phyloP scores from a whole-genome alignment of 208 protist species.

The Crithidia brevicula region DNA sequence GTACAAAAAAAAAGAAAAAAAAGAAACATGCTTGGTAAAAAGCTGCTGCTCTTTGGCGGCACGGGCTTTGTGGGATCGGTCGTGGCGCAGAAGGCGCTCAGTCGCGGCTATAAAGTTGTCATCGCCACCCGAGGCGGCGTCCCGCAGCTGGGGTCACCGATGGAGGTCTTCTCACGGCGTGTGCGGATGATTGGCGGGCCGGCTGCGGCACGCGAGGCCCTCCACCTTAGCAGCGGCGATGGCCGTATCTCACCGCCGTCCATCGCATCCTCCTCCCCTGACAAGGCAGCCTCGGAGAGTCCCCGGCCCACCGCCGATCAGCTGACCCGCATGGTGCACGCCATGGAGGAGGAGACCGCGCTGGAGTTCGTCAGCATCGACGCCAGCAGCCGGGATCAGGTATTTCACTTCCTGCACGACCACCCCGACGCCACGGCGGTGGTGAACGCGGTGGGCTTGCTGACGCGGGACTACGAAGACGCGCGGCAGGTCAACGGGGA shows the following conservation, averaged over 20 bases:
- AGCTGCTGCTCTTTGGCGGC: conserved; percentile 87
- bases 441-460: conserved; percentile 67
- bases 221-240: background rate
- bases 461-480: conserved; percentile 70
- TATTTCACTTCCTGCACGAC: conserved; percentile 77
- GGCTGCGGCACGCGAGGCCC: conserved; percentile 37
- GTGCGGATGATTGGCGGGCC: conserved; percentile 47
- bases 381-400: conserved; percentile 58
- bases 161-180: conserved; percentile 40
- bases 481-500: conserved; percentile 76
- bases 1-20: background rate
- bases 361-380: conserved; percentile 84
- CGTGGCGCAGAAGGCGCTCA: conserved; percentile 62
- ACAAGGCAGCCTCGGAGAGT: background rate
- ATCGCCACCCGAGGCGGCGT: conserved; percentile 65
- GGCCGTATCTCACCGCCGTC: background rate
- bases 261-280: conserved; percentile 1
- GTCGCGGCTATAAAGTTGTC: conserved; percentile 68
- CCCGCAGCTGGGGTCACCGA: conserved; percentile 44
- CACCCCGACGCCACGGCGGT: conserved; percentile 77
- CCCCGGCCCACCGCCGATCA: conserved; percentile 21
- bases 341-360: conserved; percentile 25
- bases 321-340: conserved; percentile 24
- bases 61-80: conserved; percentile 80
- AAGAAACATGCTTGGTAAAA: conserved; percentile 23